Evolutionary conservation across 805 yeast genomes (phyloP).

Genomic region (Kluyveromyces siamensis): DNA sequence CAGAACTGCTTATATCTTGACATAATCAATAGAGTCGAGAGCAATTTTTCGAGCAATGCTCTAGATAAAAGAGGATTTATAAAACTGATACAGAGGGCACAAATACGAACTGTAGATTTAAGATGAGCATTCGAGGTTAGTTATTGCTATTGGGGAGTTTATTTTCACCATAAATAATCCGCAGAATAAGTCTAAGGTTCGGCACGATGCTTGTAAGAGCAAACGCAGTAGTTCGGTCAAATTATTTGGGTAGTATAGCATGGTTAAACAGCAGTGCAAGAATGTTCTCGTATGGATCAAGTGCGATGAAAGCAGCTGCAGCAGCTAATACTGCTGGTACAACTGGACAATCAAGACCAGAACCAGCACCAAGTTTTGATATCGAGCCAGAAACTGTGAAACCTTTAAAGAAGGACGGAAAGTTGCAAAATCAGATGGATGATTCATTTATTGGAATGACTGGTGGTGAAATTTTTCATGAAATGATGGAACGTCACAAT

Average conservation of each 20-base stretch:
- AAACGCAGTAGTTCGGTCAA: not conserved
- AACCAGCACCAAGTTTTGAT: constrained; percentile 31
- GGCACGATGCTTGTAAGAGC: not conserved
- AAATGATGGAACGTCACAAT: constrained; percentile 94
- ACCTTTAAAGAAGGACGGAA: not conserved
- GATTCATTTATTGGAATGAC: constrained; percentile 89
- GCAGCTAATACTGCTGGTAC: constrained; percentile 7
- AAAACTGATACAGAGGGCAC: no score
- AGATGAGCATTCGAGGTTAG: no score
- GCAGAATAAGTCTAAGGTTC: no score
- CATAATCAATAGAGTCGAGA: no score
- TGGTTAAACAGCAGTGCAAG: not conserved
- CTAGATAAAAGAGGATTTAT: no score
- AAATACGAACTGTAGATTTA: no score
- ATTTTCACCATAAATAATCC: no score
- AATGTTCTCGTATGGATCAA: constrained; percentile 5
- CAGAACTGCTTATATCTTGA: no score
- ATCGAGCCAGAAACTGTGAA: constrained; percentile 13
- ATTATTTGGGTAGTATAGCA: constrained; percentile 1
- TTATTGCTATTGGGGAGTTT: no score
- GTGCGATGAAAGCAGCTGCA: constrained; percentile 6
- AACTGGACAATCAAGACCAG: constrained; percentile 18
- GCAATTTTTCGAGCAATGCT: no score
- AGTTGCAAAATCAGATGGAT: constrained; percentile 38
- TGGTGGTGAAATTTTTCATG: constrained; percentile 98